phyloP scores from a whole-genome alignment of 257 asterid genomes.

The Solanum ossicruentum region DNA sequence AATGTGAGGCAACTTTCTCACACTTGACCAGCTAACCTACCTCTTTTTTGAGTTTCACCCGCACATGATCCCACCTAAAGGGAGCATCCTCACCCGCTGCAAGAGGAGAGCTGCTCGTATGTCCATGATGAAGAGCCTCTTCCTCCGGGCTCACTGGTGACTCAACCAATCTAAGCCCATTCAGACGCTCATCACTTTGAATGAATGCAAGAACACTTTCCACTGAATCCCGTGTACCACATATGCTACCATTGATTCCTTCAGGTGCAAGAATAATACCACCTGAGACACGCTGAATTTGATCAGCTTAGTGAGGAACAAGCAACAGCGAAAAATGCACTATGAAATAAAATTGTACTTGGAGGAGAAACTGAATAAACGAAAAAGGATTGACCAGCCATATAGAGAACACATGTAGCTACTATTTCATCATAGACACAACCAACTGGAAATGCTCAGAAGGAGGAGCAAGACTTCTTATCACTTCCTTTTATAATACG shows the following conservation, averaged over 20 bases:
- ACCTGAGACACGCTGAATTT: conserved; percentile 90
- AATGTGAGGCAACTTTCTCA: not conserved
- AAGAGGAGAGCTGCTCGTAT: conserved; percentile 69
- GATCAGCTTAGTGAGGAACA: conserved; percentile 65
- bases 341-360: not conserved
- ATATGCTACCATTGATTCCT: conserved; percentile 95
- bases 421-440: not conserved
- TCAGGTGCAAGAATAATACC: conserved; percentile 97
- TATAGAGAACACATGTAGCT: not conserved
- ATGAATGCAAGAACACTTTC: conserved; percentile 66
- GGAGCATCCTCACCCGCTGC: conserved; percentile 99
- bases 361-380: not conserved
- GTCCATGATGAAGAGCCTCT: conserved; percentile 97
- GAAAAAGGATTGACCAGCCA: not conserved
- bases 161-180: conserved; percentile 68
- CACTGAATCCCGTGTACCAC: conserved; percentile 63
- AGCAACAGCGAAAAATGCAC: not conserved
- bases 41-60: conserved; percentile 94
- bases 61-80: conserved; percentile 94
- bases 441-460: not conserved
- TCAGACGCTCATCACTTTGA: conserved; percentile 57
- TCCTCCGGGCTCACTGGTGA: conserved; percentile 97
- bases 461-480: not conserved
- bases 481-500: not conserved
- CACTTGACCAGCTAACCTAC: conserved; percentile 19